Evolutionary conservation across 2,329 filamentous ascomycete species (phyloP), one percentile per base, ranked within the genome.

Genomic region (Exophiala phaeomuriformis): DNA sequence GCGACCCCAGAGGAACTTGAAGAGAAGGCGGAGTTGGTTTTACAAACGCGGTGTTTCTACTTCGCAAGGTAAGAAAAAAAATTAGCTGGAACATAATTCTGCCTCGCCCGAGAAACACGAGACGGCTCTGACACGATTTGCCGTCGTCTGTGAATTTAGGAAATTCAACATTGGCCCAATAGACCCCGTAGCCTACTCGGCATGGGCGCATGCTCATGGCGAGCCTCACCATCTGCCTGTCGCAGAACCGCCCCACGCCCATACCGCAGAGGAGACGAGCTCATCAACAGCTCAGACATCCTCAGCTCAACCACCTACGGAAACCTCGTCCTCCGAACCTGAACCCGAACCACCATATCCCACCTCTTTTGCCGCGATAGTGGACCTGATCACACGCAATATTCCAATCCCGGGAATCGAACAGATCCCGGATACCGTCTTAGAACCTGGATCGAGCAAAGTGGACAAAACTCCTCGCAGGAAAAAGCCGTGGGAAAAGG

Each of bases 331-430:
- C 9, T 50, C 58, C 10, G 19, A 48, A 31, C 35, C 42, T 5
- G 51, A 56, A 47, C 45, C 50, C 6, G 53, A 63, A 30, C 85
- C 88, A 36, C 79, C 81, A 1, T 95, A 95, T 64, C 90, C 90
- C 2, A 84, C 83, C 46, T 85, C 83, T 1, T 95, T 96, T 68
- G 85, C 87, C 5, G 83, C 91, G 61, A 89, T 96, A 57, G 84
- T 95, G 51, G 85, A 88, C 64, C 79, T 95, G 51, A 87, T 96
- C 50, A 87, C 88, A 28, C 84, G 82, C 30, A 89, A 89, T 49
- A 83, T 88, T 63, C 84, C 87, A 0, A 85, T 96, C 41, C 89
- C 90, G 1, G 90, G 90, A 0, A 94, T 96, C 64, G 83, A 84
- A 62, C 82, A 95, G 59, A 91, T 96, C 49, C 89, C 90, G 3